These are phyloP conservation scores for Debaryomyces castellii DNA, from an alignment of 805 yeast genomes.

Conservation along the genomic window DNA sequence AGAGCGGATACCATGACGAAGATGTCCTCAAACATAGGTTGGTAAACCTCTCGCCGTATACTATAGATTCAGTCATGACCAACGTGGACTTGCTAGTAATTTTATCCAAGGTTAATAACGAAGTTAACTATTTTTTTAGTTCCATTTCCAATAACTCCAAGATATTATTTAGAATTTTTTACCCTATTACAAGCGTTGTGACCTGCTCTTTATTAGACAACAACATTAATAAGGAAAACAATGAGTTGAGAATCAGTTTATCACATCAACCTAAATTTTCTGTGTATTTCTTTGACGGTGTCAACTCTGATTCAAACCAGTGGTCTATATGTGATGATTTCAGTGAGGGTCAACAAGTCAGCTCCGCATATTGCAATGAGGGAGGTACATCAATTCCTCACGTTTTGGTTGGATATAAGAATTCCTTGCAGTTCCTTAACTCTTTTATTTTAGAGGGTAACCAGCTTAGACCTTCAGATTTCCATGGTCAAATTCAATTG, in stretches of 20 bases:
- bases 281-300: conserved; percentile 64
- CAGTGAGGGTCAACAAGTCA: conserved; percentile 80
- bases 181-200: conserved; percentile 59
- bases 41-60: conserved; percentile 64
- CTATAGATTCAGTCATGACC: conserved; percentile 61
- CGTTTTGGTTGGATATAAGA: conserved; percentile 57
- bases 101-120: conserved; percentile 66
- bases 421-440: conserved; percentile 52
- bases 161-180: conserved; percentile 71
- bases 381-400: conserved; percentile 65
- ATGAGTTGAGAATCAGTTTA: conserved; percentile 50
- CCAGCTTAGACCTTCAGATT: conserved; percentile 8
- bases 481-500: conserved; percentile 8
- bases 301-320: conserved; percentile 53
- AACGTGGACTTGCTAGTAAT: conserved; percentile 72
- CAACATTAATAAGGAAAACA: conserved; percentile 37
- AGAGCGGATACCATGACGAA: conserved; percentile 55
- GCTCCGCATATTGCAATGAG: conserved; percentile 56
- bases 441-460: conserved; percentile 49
- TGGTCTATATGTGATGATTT: conserved; percentile 86
- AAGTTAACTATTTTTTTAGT: conserved; percentile 75
- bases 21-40: conserved; percentile 44
- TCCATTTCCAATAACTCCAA: conserved; percentile 68
- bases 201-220: conserved; percentile 57
- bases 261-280: conserved; percentile 74